These are phyloP conservation scores for Zygosaccharomyces sapae DNA, from an alignment of 1,139 yeast species.

Conservation along the genomic window DNA sequence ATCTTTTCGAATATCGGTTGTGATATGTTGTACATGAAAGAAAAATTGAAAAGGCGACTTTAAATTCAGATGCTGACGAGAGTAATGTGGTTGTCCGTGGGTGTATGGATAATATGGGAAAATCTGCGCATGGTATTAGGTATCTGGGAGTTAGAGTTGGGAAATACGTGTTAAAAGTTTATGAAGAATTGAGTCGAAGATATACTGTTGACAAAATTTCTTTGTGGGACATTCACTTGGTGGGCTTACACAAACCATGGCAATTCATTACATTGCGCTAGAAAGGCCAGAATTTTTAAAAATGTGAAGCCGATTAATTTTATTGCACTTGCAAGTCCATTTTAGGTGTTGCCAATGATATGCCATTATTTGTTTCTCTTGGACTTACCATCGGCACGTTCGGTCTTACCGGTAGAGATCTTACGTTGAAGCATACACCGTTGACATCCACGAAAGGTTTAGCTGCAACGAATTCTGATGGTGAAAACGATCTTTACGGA, in stretches of 20 bases:
- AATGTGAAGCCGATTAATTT: slow-evolving; percentile 52
- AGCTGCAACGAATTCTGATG: slow-evolving; percentile 10
- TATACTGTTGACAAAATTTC: slow-evolving; percentile 48
- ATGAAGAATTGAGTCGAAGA: slow-evolving; percentile 37
- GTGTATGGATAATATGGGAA: slow-evolving; percentile 55
- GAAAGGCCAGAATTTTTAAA: slow-evolving; percentile 54
- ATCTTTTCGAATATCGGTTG: slow-evolving; percentile 60
- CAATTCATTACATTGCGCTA: slow-evolving; percentile 49
- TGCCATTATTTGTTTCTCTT: slow-evolving; percentile 52
- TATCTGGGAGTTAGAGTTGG: slow-evolving; percentile 60
- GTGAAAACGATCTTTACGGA: slow-evolving; percentile 28
- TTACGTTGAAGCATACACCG: slow-evolving; percentile 44
- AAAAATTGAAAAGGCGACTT: slow-evolving; percentile 48
- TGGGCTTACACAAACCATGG: slow-evolving; percentile 61
- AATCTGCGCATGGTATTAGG: slow-evolving; percentile 59
- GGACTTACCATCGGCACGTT: slow-evolving; percentile 60
- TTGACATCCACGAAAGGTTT: slow-evolving; percentile 28
- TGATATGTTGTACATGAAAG: slow-evolving; percentile 60
- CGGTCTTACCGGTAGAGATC: slow-evolving; percentile 62
- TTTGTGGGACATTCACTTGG: slow-evolving; percentile 64
- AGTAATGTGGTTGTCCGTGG: slow-evolving; percentile 55
- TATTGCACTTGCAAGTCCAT: slow-evolving; percentile 57
- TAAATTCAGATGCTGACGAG: slow-evolving; percentile 20
- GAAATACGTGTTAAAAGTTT: slow-evolving; percentile 49
- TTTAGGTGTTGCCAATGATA: slow-evolving; percentile 60